A percentile compares a stretch with the other conserved stretches of the same genome.
Conservation (phyloP, 331 rosid species). For the Malus hybrid region DNA sequence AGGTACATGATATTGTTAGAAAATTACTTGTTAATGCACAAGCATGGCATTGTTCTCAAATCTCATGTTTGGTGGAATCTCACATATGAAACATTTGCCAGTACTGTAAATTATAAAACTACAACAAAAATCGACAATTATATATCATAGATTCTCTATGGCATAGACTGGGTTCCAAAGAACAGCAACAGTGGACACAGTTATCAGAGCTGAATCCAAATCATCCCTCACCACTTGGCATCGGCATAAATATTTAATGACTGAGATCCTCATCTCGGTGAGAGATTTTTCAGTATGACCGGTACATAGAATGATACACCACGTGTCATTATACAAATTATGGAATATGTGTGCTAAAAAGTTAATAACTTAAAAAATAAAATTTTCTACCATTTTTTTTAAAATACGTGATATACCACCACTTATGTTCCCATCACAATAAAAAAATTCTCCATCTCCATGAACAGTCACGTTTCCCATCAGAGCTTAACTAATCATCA, state of each 20-base stretch:
- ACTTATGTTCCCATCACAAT: too few species aligned
- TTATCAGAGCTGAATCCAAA: background rate
- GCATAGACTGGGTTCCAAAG: background rate
- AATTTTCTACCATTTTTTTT: too few species aligned
- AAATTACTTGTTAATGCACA: too few species aligned
- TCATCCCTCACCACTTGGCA: background rate
- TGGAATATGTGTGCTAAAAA: too few species aligned
- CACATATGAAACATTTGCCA: too few species aligned
- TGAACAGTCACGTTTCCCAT: too few species aligned
- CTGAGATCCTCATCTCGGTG: background rate
- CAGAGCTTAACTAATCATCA: background rate
- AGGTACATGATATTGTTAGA: too few species aligned
- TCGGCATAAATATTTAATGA: background rate
- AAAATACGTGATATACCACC: rapidly evolving
- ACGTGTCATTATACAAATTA: too few species aligned
- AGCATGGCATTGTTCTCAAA: too few species aligned
- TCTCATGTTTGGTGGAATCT: too few species aligned
- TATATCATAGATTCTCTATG: background rate
- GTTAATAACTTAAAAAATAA: too few species aligned
- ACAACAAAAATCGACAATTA: background rate
- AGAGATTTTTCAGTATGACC: too few species aligned
- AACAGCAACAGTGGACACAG: background rate
- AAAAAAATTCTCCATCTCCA: background rate
- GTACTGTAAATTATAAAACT: background rate
- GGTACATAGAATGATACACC: rapidly evolving